A percentile compares a stretch with the other conserved stretches of the same genome.
phyloP scores from a whole-genome alignment of 2,329 filamentous ascomycete species.

The Fusarium sp. region DNA sequence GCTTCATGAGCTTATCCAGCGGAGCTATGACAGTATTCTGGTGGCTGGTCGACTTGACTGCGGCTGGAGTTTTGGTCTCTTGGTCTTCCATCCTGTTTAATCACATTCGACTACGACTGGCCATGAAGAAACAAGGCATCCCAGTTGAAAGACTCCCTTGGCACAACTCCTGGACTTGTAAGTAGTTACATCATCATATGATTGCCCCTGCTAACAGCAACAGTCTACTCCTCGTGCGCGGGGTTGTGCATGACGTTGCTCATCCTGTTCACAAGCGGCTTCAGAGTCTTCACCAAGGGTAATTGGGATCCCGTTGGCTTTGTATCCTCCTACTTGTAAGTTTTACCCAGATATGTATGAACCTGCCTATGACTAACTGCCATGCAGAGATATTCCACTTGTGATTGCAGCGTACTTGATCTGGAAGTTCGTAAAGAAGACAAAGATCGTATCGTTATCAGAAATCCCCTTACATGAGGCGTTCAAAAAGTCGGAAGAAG shows the following conservation, averaged over 20 bases:
- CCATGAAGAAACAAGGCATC: slow-evolving; percentile 67
- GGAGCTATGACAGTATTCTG: slow-evolving; percentile 72
- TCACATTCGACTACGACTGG: slow-evolving; percentile 66
- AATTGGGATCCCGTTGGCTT: slow-evolving; percentile 68
- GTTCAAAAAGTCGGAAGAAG: slow-evolving; percentile 47
- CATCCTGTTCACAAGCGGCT: slow-evolving; percentile 77
- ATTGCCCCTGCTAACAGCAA: neutral
- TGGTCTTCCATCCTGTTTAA: slow-evolving; percentile 72
- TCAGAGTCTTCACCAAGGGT: slow-evolving; percentile 69
- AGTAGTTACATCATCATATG: slow-evolving; percentile 40
- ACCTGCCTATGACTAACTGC: slow-evolving; percentile 14
- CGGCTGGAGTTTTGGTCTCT: slow-evolving; percentile 70
- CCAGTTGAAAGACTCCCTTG: slow-evolving; percentile 64
- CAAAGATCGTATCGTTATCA: slow-evolving; percentile 62
- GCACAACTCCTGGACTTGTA: slow-evolving; percentile 72
- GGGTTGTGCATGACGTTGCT: slow-evolving; percentile 70
- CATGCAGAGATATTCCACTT: slow-evolving; percentile 66
- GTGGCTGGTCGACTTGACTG: slow-evolving; percentile 72
- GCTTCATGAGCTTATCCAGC: slow-evolving; percentile 67
- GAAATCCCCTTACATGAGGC: slow-evolving; percentile 65
- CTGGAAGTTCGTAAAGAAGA: slow-evolving; percentile 75
- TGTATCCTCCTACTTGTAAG: slow-evolving; percentile 71
- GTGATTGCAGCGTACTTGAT: slow-evolving; percentile 66
- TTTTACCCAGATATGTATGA: neutral
- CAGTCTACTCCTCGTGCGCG: slow-evolving; percentile 69